phyloP scores from a whole-genome alignment of 805 yeast genomes.

The Dipodascus albidus region DNA sequence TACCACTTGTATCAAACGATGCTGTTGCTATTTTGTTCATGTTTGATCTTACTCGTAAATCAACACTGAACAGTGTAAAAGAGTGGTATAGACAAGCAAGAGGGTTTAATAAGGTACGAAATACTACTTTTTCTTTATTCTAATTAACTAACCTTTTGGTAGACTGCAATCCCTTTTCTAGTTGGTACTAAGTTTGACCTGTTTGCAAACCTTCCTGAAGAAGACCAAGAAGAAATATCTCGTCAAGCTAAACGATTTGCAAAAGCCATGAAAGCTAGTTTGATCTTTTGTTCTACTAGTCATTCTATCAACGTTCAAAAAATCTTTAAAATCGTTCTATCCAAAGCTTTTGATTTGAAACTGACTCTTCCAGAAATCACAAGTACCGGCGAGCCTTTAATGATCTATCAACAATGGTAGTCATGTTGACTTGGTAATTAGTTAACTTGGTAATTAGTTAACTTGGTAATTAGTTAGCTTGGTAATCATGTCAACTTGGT shows the following conservation, averaged over 20 bases:
- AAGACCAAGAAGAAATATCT: constrained; percentile 77
- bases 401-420: constrained; percentile 46
- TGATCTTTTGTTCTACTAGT: constrained; percentile 83
- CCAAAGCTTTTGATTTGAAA: constrained; percentile 81
- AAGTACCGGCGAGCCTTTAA: constrained; percentile 83
- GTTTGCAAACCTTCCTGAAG: constrained; percentile 65
- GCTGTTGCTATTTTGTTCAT: constrained; percentile 84
- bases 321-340: constrained; percentile 79
- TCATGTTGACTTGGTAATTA: too few relatives aligned
- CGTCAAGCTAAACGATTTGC: constrained; percentile 77
- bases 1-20: constrained; percentile 83
- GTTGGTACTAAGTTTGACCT: constrained; percentile 91
- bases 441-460: too few relatives aligned
- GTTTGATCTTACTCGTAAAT: constrained; percentile 81
- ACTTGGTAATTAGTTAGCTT: too few relatives aligned
- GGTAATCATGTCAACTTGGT: too few relatives aligned
- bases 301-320: constrained; percentile 90
- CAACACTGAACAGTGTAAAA: constrained; percentile 76
- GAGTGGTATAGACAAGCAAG: constrained; percentile 93
- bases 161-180: constrained; percentile 76
- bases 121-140: background rate
- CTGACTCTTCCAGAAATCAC: constrained; percentile 74
- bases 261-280: constrained; percentile 71
- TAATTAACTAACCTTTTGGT: background rate
- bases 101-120: constrained; percentile 52